Evolutionary conservation across 441 rosid genomes (phyloP), one percentile per base, ranked within the genome.

Genomic region (Populus tomentosa): DNA sequence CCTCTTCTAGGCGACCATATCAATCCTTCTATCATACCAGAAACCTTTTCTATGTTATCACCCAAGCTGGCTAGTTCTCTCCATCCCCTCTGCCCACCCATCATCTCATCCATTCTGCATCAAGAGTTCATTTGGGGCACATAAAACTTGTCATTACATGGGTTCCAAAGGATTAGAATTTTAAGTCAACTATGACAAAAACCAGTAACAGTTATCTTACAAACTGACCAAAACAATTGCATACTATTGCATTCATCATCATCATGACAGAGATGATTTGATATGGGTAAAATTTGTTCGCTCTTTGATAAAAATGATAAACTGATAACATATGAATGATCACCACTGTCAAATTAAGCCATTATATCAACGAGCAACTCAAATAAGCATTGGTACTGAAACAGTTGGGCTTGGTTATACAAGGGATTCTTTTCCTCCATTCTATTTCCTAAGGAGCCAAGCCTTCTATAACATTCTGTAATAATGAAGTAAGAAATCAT

Each of bases 71-170:
- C 92, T 78, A 94, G 85, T 80, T 94, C 98, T 83, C 93, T 88
- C 98, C 98, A 92, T 74, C 97, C 97, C 83, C 95, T 84, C 84
- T 94, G 98, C 72, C 97, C 98, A 69, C 87, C 87, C 99, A 95
- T 95, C 99, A 95, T 90, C 85, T 90, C 97, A 85, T 94, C 97
- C 97, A 92, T 92, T 85, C 98, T 93, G 89, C 79, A 82, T 21
- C 67, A 77, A 53, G 3, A 28, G 23, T 73, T 18, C 46, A 46
- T 24, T 72, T 32, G 40, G 30, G 30, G 68, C 28, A 16, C 13
- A 62, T 30, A 77, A 53, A 66, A 26, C 20, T 18, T 40, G 36
- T 36, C 24, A 30, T 63, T 62, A 33, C 46, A 59, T 63, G 61
- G 66, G 53, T 38, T 38, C 65, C 64, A 67, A 20, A 56, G 59